These are phyloP conservation scores for Entomortierella beljakovae DNA, from an alignment of 192 early-diverging fungal species.

Conservation along the genomic window DNA sequence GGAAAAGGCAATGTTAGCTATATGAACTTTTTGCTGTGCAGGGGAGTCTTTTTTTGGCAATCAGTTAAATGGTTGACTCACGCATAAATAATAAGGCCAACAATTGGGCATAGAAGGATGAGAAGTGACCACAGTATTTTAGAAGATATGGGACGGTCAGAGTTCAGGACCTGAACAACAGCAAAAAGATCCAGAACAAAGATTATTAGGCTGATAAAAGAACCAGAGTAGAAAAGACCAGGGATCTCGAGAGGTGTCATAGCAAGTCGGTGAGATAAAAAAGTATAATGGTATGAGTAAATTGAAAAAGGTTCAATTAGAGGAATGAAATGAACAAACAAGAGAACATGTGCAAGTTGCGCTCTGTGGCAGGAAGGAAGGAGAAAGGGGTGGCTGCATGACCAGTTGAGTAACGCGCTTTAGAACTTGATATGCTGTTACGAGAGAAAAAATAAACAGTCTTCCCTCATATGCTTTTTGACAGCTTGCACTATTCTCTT, in stretches of 20 bases:
- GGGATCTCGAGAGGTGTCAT: constrained; percentile 27
- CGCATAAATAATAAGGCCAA: constrained; percentile 44
- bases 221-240: constrained; percentile 23
- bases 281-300: neutral
- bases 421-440: no score
- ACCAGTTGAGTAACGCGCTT: no score
- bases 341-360: no score
- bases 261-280: neutral
- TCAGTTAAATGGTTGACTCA: constrained; percentile 5
- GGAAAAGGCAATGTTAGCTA: neutral
- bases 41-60: neutral
- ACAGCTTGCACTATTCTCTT: no score
- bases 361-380: no score
- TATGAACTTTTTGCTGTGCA: neutral
- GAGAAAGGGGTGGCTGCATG: no score
- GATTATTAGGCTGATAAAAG: constrained; percentile 28
- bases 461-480: no score
- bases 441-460: no score
- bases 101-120: constrained; percentile 45
- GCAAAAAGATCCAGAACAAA: constrained; percentile 38
- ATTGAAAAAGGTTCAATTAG: neutral
- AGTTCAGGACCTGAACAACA: constrained; percentile 39
- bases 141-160: constrained; percentile 17
- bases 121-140: constrained; percentile 49
- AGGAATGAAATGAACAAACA: neutral